A percentile compares a stretch with the other conserved stretches of the same genome.
Evolutionary conservation across 805 yeast genomes (phyloP).

Genomic region (Kazachstania viticola): DNA sequence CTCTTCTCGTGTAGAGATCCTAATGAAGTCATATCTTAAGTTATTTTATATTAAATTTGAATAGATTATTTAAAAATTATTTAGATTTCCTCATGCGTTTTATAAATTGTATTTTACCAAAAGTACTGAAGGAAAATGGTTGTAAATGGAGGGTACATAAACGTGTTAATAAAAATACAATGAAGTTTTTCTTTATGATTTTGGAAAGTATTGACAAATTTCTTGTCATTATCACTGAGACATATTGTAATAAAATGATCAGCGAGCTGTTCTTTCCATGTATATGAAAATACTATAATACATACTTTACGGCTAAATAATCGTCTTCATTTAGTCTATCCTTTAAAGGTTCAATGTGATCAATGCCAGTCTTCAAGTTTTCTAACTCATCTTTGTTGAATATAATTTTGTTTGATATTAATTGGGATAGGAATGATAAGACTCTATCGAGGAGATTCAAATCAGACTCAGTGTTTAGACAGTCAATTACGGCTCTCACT

Average conservation of each 20-base stretch:
- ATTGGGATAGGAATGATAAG: constrained; percentile 36
- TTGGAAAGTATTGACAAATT: too few relatives aligned
- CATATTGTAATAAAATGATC: background rate
- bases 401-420: constrained; percentile 33
- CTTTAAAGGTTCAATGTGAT: constrained; percentile 31
- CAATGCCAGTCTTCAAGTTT: constrained; percentile 28
- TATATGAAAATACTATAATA: constrained; percentile 15
- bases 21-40: constrained; percentile 25
- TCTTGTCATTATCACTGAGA: too few relatives aligned
- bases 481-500: constrained; percentile 19
- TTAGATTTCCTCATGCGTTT: constrained; percentile 14
- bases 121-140: constrained; percentile 21
- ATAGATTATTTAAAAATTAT: background rate
- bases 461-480: constrained; percentile 22
- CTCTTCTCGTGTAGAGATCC: constrained; percentile 43
- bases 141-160: too few relatives aligned
- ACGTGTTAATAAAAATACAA: too few relatives aligned
- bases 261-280: too few relatives aligned
- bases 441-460: constrained; percentile 47
- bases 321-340: constrained; percentile 47
- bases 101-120: constrained; percentile 27
- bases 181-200: too few relatives aligned
- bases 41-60: background rate
- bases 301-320: constrained; percentile 37
- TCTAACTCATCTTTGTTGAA: constrained; percentile 36